Conservation (phyloP, 1,284 basidiomycete species). For the Microbotryum violaceum region DNA sequence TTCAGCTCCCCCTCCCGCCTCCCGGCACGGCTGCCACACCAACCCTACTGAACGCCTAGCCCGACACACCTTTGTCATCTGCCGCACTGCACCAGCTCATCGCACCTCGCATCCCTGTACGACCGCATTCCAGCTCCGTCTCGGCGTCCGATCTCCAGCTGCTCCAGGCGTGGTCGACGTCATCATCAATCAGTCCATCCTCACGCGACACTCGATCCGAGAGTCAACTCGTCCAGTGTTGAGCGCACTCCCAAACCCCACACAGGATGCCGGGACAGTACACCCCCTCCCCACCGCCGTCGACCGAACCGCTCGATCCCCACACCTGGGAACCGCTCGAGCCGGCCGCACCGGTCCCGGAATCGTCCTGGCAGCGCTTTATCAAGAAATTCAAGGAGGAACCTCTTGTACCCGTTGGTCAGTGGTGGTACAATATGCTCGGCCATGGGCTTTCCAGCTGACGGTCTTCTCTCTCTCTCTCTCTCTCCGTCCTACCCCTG, state of each 20-base stretch:
- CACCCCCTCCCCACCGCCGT: constrained; percentile 11
- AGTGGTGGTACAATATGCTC: not conserved
- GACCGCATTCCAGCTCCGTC: no score
- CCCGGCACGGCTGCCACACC: no score
- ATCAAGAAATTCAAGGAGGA: constrained; percentile 35
- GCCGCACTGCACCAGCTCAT: no score
- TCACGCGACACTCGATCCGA: not conserved
- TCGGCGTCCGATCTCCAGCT: not conserved
- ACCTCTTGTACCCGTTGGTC: constrained; percentile 35
- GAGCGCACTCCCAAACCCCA: not conserved
- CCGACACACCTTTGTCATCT: no score
- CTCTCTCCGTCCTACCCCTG: no score
- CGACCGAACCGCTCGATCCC: constrained; percentile 9
- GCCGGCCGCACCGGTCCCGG: constrained; percentile 4
- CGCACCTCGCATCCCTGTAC: no score
- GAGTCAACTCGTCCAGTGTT: not conserved
- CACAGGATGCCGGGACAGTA: constrained; percentile 17
- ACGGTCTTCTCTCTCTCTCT: not conserved
- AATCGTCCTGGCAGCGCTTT: constrained; percentile 26
- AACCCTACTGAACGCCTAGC: no score
- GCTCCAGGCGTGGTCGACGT: not conserved
- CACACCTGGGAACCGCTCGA: constrained; percentile 3
- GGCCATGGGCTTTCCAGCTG: not conserved
- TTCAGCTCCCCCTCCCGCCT: no score
- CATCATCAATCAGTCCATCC: not conserved